Percentiles rank a stretch among this genome's conserved stretches.
These are phyloP conservation scores for Pontederia crassipes DNA, from an alignment of 176 grass and related monocot genomes.

Conservation along the genomic window DNA sequence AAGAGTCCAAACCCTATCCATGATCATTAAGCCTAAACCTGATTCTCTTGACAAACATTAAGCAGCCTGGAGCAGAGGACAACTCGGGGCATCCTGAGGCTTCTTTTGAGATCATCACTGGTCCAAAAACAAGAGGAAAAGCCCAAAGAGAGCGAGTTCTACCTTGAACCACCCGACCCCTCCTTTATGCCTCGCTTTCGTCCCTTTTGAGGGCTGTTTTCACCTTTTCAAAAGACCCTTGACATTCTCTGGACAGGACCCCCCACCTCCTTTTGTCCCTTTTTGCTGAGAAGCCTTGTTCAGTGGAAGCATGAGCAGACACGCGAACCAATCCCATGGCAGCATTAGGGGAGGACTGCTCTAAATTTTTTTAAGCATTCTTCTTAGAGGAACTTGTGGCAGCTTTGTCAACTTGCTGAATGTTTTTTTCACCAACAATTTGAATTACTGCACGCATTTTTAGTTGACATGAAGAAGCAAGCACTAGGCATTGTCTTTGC, in stretches of 20 bases:
- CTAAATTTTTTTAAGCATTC: too few relatives aligned
- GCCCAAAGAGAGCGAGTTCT: conserved; percentile 34
- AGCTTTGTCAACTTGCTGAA: too few relatives aligned
- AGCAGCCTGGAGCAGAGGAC: conserved; percentile 41
- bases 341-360: too few relatives aligned
- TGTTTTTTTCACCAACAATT: too few relatives aligned
- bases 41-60: conserved; percentile 53
- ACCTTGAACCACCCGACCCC: background rate
- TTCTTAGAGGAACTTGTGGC: too few relatives aligned
- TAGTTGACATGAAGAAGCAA: too few relatives aligned
- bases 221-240: conserved; percentile 37
- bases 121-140: conserved; percentile 40
- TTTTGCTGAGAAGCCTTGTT: conserved; percentile 28
- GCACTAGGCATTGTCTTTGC: too few relatives aligned
- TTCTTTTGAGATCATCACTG: conserved; percentile 41
- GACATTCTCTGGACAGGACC: conserved; percentile 53
- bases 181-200: conserved; percentile 49
- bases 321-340: too few relatives aligned
- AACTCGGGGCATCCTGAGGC: conserved; percentile 26
- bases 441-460: too few relatives aligned
- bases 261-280: conserved; percentile 38
- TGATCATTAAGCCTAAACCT: background rate
- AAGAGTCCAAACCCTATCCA: conserved; percentile 14
- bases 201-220: conserved; percentile 58
- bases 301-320: background rate